Evolutionary conservation across 2,329 filamentous ascomycete genomes (phyloP), one percentile per base, ranked within the genome.

Genomic region (Cryphonectria radicalis): DNA sequence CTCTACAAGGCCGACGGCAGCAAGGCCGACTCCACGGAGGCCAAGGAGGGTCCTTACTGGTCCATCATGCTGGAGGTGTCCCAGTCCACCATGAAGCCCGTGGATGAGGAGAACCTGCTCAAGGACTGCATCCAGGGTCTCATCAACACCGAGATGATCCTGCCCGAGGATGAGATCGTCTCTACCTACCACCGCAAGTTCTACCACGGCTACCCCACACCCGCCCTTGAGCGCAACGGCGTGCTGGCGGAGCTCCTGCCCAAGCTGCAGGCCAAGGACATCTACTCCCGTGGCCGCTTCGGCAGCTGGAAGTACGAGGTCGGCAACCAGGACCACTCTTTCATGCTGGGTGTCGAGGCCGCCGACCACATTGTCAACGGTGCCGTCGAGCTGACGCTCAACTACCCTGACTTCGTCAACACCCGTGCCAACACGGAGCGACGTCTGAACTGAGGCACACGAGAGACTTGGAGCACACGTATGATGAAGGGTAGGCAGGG

Each of bases 11-110:
- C 92, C 71, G 88, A 98, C 78, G 96, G 96, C 81, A 92, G 90
- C 83, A 93, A 94, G 85, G 89, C 94, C 71, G 83, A 86, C 73
- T 93, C 89, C 77, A 87, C 86, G 66, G 90, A 93, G 79, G 84
- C 93, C 73, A 89, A 96, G 86, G 89, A 92, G 79, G 96, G 96
- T 46, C 96, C 96, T 59, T 99, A 99, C 90, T 99, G 96, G 96
- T 98, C 95, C 75, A 97, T 99, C 87, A 99, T 99, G 96, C 86
- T 99, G 77, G 96, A 99, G 84, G 92, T 99, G 73, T 98, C 96
- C 43, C 93, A 99, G 84, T 98, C 95, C 43, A 90, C 89, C 79
- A 90, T 97, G 91, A 99, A 99, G 89, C 93, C 94, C 55, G 95
- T 98, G 43, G 91, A 98, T 82, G 86, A 92, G 77, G 90, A 90